Base-by-base conservation (phyloP, 2,329 filamentous ascomycete genomes). In the Karstenula rhodostoma region DNA sequence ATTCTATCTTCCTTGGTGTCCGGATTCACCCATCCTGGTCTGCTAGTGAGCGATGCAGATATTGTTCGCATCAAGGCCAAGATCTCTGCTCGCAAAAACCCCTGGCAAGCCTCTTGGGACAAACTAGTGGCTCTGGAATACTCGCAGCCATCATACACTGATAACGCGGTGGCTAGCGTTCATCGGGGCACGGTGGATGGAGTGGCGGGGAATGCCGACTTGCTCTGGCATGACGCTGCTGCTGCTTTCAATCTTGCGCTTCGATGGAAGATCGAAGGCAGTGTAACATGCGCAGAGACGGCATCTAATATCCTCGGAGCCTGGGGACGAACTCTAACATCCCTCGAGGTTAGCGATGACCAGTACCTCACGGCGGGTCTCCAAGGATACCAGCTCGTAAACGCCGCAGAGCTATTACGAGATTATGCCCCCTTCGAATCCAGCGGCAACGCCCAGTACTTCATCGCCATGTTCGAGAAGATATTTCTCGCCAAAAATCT, bases 371-470 rank as follows among this genome's bases (percentile, higher is more conserved):
- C 77, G 0, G 70, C 78, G 0, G 81, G 81, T 0, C 62, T 84
- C 1, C 79, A 84, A 32, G 81, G 82, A 0, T 82, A 82, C 56
- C 72, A 83, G 60, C 66, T 83, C 12, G 81, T 80, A 15, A 84
- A 83, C 49, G 81, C 77, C 0, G 82, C 74, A 0, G 82, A 83
- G 62, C 69, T 83, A 1, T 67, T 83, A 48, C 68, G 78, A 1
- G 65, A 59, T 22, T 78, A 81, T 55, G 32, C 52, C 10, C 48
- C 48, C 7, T 19, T 44, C 55, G 27, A 3, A 42, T 51, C 46
- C 46, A 57, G 55, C 27, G 46, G 55, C 46, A 50, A 51, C 29
- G 55, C 40, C 40, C 15, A 32, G n/a, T 44, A 46, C 25, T 57
- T 57, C 40, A 43, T 46, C 35, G 43, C 46, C 35, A 58, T 58